Percentiles rank a stretch among this genome's conserved stretches.
Conservation (phyloP, 768 basidiomycete genomes). For the Scleroderma bovista region DNA sequence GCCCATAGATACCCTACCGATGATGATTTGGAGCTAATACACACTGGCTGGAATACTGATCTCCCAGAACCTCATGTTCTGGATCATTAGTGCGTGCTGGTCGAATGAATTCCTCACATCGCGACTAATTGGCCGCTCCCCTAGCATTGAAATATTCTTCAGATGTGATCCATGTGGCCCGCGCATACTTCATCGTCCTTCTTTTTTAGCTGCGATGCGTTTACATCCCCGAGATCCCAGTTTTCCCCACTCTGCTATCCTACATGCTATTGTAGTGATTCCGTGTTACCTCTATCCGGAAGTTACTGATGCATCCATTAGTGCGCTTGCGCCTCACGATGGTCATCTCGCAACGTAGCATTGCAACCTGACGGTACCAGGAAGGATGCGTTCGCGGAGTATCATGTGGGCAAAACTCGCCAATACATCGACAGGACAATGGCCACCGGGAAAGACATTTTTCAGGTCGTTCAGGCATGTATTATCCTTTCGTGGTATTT, state of each 20-base stretch:
- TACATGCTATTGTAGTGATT: conserved; percentile 78
- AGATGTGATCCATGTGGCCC: conserved; percentile 84
- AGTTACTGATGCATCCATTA: conserved; percentile 24
- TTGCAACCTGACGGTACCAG: conserved; percentile 69
- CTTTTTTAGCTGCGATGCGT: conserved; percentile 75
- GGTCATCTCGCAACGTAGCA: conserved; percentile 66
- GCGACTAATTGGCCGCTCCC: conserved; percentile 9
- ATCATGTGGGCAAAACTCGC: conserved; percentile 82
- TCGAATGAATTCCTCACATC: conserved; percentile 5
- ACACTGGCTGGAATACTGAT: conserved; percentile 82
- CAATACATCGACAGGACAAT: conserved; percentile 85
- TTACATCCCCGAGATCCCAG: conserved; percentile 74
- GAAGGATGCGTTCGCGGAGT: conserved; percentile 83
- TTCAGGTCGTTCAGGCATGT: conserved; percentile 83
- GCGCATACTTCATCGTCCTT: conserved; percentile 74
- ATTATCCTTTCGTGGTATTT: conserved; percentile 87
- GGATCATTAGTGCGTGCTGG: conserved; percentile 63
- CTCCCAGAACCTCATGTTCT: conserved; percentile 70
- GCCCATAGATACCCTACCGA: conserved; percentile 40
- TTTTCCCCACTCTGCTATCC: conserved; percentile 85
- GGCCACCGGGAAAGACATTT: conserved; percentile 85
- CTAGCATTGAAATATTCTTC: conserved; percentile 83
- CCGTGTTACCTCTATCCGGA: conserved; percentile 1
- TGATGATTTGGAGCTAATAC: conserved; percentile 59
- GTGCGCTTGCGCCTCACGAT: conserved; percentile 82